phyloP scores from a whole-genome alignment of 306 rosid species.

The Purshia tridentata region DNA sequence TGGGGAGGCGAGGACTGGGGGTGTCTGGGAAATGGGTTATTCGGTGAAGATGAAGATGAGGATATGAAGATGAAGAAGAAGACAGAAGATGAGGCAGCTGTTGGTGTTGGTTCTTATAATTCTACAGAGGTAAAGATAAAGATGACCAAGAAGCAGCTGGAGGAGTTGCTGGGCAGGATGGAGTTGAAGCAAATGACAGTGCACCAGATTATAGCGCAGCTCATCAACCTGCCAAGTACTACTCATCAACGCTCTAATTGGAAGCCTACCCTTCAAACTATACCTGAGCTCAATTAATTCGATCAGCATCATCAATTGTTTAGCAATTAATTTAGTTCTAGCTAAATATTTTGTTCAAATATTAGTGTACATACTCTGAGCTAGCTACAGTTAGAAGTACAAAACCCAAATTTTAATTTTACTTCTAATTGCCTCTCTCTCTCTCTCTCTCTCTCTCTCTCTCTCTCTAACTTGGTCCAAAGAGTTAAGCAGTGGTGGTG shows the following conservation, averaged over 20 bases:
- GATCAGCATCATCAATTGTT: too few relatives aligned
- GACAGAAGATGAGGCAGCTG: neutral
- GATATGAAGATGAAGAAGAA: neutral
- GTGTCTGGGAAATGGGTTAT: slow-evolving; percentile 1
- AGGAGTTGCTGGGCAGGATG: slow-evolving; percentile 48
- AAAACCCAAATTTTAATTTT: too few relatives aligned
- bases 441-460: too few relatives aligned
- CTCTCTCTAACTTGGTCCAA: too few relatives aligned
- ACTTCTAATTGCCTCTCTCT: too few relatives aligned
- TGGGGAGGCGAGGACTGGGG: slow-evolving; percentile 55
- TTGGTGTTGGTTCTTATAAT: neutral
- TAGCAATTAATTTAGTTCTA: too few relatives aligned
- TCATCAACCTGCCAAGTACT: slow-evolving; percentile 39
- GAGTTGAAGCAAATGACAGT: slow-evolving; percentile 53
- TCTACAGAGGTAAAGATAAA: slow-evolving; percentile 66
- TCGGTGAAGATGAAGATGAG: neutral
- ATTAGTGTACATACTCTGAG: too few relatives aligned
- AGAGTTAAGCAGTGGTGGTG: too few relatives aligned
- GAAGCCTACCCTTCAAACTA: slow-evolving; percentile 73
- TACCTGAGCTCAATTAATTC: slow-evolving; percentile 63
- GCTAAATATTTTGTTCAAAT: too few relatives aligned
- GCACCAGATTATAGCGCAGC: slow-evolving; percentile 52
- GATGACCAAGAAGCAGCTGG: slow-evolving; percentile 72
- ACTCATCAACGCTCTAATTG: slow-evolving; percentile 49
- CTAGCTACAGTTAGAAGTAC: too few relatives aligned